These are phyloP conservation scores for Periconia sp. DNA, from an alignment of 2,329 filamentous ascomycete genomes.

Conservation along the genomic window DNA sequence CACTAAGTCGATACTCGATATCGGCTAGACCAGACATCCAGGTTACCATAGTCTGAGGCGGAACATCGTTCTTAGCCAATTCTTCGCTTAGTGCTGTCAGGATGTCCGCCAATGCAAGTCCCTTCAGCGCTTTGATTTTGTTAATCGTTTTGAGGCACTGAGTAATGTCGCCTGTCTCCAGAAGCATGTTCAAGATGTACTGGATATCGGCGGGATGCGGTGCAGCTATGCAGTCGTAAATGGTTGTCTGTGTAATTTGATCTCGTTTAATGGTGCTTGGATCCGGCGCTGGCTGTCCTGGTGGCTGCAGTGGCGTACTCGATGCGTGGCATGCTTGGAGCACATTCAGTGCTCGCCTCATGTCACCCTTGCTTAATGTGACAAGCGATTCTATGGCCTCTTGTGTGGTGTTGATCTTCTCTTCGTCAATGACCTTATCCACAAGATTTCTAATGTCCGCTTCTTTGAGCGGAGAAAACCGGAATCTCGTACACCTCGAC, in stretches of 20 bases:
- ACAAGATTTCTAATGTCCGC: constrained; percentile 83
- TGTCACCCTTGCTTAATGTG: constrained; percentile 89
- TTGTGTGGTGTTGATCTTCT: constrained; percentile 80
- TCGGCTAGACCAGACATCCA: constrained; percentile 93
- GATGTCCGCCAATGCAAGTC: constrained; percentile 91
- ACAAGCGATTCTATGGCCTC: constrained; percentile 86
- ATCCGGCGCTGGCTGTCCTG: constrained; percentile 53
- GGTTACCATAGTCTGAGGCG: constrained; percentile 81
- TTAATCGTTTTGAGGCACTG: constrained; percentile 89
- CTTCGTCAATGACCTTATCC: constrained; percentile 87
- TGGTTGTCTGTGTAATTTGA: constrained; percentile 86
- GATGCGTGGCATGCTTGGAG: constrained; percentile 96
- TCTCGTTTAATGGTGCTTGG: constrained; percentile 74
- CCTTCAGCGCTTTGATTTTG: constrained; percentile 82
- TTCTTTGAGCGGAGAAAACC: constrained; percentile 93
- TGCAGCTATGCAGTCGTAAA: constrained; percentile 97
- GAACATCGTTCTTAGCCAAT: constrained; percentile 81
- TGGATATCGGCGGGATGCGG: constrained; percentile 88
- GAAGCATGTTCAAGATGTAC: constrained; percentile 81
- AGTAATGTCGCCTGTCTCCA: constrained; percentile 85
- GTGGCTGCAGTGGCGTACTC: constrained; percentile 66
- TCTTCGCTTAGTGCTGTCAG: constrained; percentile 86
- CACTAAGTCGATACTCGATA: constrained; percentile 88
- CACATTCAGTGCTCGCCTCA: constrained; percentile 93
- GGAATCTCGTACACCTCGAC: constrained; percentile 91